Conservation (phyloP, 1,139 yeast species). For the Taphrina sp. region DNA sequence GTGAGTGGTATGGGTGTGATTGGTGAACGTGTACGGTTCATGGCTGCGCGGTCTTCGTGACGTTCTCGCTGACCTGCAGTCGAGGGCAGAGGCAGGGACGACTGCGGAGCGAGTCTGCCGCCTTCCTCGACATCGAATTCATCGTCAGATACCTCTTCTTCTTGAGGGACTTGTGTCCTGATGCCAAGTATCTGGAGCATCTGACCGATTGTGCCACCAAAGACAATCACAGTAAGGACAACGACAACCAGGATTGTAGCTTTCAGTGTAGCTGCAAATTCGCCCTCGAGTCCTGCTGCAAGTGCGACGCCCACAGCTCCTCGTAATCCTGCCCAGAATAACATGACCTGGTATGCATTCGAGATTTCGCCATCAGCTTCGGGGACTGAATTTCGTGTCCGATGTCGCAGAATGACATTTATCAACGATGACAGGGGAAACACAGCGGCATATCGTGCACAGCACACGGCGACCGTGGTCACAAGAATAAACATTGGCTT, state of each 20-base stretch:
- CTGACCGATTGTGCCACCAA: slow-evolving; percentile 98
- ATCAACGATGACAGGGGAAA: slow-evolving; percentile 86
- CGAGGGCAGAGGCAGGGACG: slow-evolving; percentile 13
- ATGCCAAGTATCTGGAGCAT: slow-evolving; percentile 95
- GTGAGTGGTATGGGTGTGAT: slow-evolving; percentile 6
- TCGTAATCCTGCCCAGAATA: slow-evolving; percentile 98
- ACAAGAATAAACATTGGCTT: slow-evolving; percentile 89
- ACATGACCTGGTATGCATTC: slow-evolving; percentile 96
- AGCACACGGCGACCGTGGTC: slow-evolving; percentile 81
- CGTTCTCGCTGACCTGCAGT: slow-evolving; percentile 5
- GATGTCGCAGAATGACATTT: slow-evolving; percentile 71
- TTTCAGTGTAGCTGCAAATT: slow-evolving; percentile 77
- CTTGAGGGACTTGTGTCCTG: slow-evolving; percentile 79
- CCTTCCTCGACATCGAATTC: slow-evolving; percentile 80
- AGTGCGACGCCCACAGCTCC: slow-evolving; percentile 99
- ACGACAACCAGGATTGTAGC: slow-evolving; percentile 97
- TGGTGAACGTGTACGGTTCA: slow-evolving; percentile 6
- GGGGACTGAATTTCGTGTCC: slow-evolving; percentile 43
- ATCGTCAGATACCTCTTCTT: slow-evolving; percentile 80
- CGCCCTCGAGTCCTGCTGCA: slow-evolving; percentile 97
- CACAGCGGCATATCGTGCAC: slow-evolving; percentile 96
- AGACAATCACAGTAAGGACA: slow-evolving; percentile 88
- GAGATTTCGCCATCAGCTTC: slow-evolving; percentile 61
- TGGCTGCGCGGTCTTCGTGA: slow-evolving; percentile 19
- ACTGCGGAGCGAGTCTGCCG: slow-evolving; percentile 14